Conservation (phyloP, 1,284 basidiomycete species). For the Rhizoctonia solani region DNA sequence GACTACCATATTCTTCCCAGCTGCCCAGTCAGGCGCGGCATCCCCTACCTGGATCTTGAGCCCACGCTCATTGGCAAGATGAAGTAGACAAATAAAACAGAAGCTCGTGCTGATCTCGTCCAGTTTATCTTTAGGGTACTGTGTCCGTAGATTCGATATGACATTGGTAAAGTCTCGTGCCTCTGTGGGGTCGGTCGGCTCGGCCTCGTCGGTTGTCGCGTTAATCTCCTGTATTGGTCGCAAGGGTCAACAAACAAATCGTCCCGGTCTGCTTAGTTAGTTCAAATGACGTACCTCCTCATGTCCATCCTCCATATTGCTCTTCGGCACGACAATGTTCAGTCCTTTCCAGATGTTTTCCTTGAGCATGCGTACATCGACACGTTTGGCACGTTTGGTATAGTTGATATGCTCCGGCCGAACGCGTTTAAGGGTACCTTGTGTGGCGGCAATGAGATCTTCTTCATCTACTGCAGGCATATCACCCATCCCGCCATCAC, state of each 20-base stretch:
- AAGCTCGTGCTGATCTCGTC: conserved; percentile 98
- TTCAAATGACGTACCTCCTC: neutral
- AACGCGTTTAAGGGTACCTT: conserved; percentile 77
- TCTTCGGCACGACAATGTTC: conserved; percentile 64
- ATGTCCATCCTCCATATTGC: conserved; percentile 49
- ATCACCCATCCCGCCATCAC: conserved; percentile 64
- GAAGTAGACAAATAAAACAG: conserved; percentile 97
- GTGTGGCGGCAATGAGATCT: conserved; percentile 81
- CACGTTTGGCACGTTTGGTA: conserved; percentile 93
- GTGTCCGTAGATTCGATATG: conserved; percentile 75
- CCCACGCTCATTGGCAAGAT: conserved; percentile 95
- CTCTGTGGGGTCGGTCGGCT: conserved; percentile 62
- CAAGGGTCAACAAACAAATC: too few relatives aligned
- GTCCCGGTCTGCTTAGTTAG: neutral
- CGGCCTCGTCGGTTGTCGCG: conserved; percentile 45
- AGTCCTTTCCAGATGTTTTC: conserved; percentile 97
- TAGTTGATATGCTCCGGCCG: conserved; percentile 92
- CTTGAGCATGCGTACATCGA: conserved; percentile 95
- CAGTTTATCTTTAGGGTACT: conserved; percentile 93
- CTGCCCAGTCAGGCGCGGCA: conserved; percentile 47
- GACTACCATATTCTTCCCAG: conserved; percentile 41
- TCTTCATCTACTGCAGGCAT: conserved; percentile 71
- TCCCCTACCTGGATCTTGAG: conserved; percentile 70
- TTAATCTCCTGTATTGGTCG: conserved; percentile 27
- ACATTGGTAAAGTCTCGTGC: conserved; percentile 83